Evolutionary conservation across 306 rosid species (phyloP), one percentile per base, ranked within the genome.

Genomic region (Sphenostylis stenocarpa): DNA sequence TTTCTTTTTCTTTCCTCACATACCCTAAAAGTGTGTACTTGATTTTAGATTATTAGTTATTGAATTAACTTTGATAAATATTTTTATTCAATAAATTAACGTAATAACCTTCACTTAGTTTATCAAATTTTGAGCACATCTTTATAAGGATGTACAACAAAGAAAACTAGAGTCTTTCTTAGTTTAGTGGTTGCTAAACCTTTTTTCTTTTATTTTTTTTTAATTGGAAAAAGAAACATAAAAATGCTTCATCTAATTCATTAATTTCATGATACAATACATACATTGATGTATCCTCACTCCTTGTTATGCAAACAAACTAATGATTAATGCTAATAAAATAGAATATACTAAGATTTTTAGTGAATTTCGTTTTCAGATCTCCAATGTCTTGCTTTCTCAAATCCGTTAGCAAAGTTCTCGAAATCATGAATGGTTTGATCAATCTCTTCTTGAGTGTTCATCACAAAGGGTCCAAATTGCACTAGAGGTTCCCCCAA

Each of bases 391-490:
- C 82, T 86, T 33, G 94, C 97, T 56, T 89, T 91, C 88, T 91
- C 97, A 82, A 91, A 91, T 41, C 97, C 97, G 41, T 91, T 91
- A 7, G 69, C 77, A 43, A 43, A 91, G 29, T 86, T 91, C 38
- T 91, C 97, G 67, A 89, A 91, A 52, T 91, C 97, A 72, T 87
- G 86, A 71, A 89, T 71, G 23, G 97, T 85, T 62, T 89, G 92
- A 15, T 91, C 88, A 76, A 91, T 89, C 83, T 91, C 91, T 56
- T 89, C 92, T 21, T 89, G 83, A 12, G 87, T 89, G 85, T 91
- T 91, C 97, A 91, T 91, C 88, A 91, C 97, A 81, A 91, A 89
- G 28, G 97, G 94, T 31, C 97, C 97, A 70, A 77, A 83, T 72
- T 91, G 97, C 38, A 62, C 84, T 1, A 91, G 4, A 2, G 97